Evolutionary conservation across 805 yeast species (phyloP), one percentile per base, ranked within the genome.

Genomic region (Metschnikowia chrysomelidarum): DNA sequence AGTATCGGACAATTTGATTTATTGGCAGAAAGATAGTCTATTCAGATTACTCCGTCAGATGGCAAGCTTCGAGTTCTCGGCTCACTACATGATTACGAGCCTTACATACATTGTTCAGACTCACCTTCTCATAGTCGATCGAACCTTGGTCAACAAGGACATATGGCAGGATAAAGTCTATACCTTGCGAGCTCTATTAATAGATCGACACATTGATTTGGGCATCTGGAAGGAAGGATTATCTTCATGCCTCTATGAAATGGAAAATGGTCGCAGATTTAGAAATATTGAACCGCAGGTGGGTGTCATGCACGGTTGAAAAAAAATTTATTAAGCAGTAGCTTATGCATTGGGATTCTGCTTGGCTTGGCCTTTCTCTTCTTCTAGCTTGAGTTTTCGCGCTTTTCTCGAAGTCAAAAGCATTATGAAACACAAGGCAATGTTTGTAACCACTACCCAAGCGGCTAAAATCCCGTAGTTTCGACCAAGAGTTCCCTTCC

Each of bases 401-500:
- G 36, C 22, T 24, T 24, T 25, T 13, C 28, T 21, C 3, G 44
- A 41, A 8, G 36, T 25, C 19, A 23, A 35, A 8, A 18, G 7
- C 27, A 41, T 24, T 18, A 38, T 23, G 8, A 14, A 19, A 8
- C 34, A 35, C 13, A 41, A 23, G 2, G 15, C 34, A 5, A 35
- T 24, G 15, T 34, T 54, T 16, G 46, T 34, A 4, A 52, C 40
- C 5, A 58, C 53, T 7, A 57, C 46, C 67, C 67, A 62, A 1
- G 44, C 49, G 2, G 49, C 51, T 40, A 61, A 40, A 1, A 62
- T 35, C 0, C 59, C 69, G 16, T 57, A 44, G 33, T 58, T 50
- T 21, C 60, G 50, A 1, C 65, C 67, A 33, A 62, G 35, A 5
- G 49, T 34, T 4, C 63, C 64, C 43, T 58, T 60, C 55, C 58